Conservation (phyloP, 2,329 filamentous ascomycete species). For the Sarocladium oryzae region DNA sequence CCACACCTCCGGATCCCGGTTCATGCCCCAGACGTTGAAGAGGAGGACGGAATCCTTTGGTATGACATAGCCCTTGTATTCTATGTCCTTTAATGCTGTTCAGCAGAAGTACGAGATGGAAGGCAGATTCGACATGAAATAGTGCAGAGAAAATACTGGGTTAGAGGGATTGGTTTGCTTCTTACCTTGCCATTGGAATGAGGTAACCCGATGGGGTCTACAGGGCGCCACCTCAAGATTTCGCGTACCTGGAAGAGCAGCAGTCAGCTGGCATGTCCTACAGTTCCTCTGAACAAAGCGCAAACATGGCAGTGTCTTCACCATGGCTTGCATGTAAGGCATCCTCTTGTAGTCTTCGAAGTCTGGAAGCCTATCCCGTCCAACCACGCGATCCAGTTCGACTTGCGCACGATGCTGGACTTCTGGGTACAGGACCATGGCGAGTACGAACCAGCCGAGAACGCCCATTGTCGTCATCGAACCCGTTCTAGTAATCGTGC, state of each 20-base stretch:
- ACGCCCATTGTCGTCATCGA: no score
- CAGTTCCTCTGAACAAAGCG: no score
- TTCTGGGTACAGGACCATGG: conserved; percentile 18
- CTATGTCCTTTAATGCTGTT: conserved; percentile 15
- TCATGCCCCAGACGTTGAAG: conserved; percentile 17
- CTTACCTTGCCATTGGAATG: conserved; percentile 25
- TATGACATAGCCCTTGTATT: conserved; percentile 20
- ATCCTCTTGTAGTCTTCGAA: conserved; percentile 21
- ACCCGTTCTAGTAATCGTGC: no score
- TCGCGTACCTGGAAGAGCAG: conserved; percentile 14
- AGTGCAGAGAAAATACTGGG: no score
- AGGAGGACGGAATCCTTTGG: conserved; percentile 22
- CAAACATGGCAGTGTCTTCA: no score
- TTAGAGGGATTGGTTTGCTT: no score
- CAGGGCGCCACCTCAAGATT: conserved; percentile 22
- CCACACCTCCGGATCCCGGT: conserved; percentile 62
- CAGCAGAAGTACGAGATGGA: no score
- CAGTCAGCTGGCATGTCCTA: no score
- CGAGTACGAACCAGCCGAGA: conserved; percentile 18
- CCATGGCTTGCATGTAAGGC: conserved; percentile 24
- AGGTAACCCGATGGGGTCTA: conserved; percentile 29
- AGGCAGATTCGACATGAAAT: no score
- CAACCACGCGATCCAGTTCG: conserved; percentile 12
- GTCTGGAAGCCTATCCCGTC: conserved; percentile 21
- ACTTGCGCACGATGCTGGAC: conserved; percentile 11